phyloP scores from a whole-genome alignment of 257 asterid species.

The Nicotiana attenuata region DNA sequence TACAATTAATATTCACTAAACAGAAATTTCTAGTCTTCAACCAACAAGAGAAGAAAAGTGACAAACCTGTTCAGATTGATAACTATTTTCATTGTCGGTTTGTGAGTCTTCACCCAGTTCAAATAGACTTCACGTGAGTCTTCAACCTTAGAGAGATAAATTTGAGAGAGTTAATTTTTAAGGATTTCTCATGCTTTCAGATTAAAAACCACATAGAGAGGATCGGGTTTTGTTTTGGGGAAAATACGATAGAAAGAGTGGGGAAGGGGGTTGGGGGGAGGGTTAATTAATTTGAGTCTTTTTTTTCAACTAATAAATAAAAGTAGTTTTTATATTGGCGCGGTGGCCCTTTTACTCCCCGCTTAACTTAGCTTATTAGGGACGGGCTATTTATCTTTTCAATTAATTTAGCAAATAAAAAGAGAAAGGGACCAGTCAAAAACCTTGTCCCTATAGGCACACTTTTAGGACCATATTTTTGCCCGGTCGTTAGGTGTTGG shows the following conservation, averaged over 20 bases:
- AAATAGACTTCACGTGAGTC: background rate
- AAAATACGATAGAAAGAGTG: background rate
- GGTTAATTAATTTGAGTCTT: too few species aligned
- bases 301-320: too few species aligned
- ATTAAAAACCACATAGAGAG: too few species aligned
- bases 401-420: too few species aligned
- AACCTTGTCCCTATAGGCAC: background rate
- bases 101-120: background rate
- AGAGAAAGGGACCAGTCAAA: background rate
- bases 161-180: too few species aligned
- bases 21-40: too few species aligned
- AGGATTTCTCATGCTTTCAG: background rate
- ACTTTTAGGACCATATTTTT: background rate
- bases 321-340: too few species aligned
- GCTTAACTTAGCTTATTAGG: background rate
- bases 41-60: too few species aligned
- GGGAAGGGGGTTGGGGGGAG: too few species aligned
- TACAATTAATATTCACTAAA: background rate
- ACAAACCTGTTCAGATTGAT: background rate
- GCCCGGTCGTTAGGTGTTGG: background rate
- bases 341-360: background rate
- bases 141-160: background rate
- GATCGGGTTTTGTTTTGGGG: background rate
- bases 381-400: background rate
- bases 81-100: background rate